Evolutionary conservation across 2,329 filamentous ascomycete genomes (phyloP).

Genomic region (Talaromyces sp.): DNA sequence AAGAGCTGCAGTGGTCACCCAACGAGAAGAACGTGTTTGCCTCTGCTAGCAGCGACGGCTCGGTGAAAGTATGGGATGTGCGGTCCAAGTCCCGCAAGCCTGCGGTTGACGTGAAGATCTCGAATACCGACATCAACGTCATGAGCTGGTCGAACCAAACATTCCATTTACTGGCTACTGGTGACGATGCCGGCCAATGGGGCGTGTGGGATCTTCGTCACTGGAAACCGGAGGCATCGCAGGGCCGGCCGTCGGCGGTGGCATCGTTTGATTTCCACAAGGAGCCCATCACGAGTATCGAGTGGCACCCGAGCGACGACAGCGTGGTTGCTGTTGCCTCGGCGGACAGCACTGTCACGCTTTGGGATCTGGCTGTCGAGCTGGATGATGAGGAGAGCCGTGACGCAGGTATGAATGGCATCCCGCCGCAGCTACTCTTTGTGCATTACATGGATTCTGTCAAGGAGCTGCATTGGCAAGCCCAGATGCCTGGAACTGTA

Average conservation of each 20-base stretch:
- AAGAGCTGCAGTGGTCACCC: constrained; percentile 96
- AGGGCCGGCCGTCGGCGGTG: constrained; percentile 66
- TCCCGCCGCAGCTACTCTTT: constrained; percentile 91
- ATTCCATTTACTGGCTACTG: constrained; percentile 81
- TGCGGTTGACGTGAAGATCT: constrained; percentile 82
- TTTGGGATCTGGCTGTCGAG: constrained; percentile 97
- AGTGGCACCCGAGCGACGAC: constrained; percentile 97
- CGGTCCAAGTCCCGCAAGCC: constrained; percentile 83
- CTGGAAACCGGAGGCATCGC: constrained; percentile 68
- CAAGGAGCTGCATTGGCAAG: constrained; percentile 97
- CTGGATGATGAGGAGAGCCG: constrained; percentile 94
- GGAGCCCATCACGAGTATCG: constrained; percentile 90
- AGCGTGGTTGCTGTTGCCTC: constrained; percentile 89
- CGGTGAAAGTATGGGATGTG: constrained; percentile 92
- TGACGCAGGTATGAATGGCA: constrained; percentile 79
- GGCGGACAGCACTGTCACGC: constrained; percentile 86
- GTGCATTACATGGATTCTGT: constrained; percentile 93
- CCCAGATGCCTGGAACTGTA: constrained; percentile 83
- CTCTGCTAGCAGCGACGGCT: constrained; percentile 89
- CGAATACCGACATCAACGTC: constrained; percentile 85
- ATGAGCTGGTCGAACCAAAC: constrained; percentile 92
- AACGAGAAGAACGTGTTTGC: constrained; percentile 90
- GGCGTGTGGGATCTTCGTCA: constrained; percentile 93
- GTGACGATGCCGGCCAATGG: constrained; percentile 90
- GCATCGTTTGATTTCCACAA: constrained; percentile 93